Evolutionary conservation across 2,329 filamentous ascomycete genomes (phyloP), one percentile per base, ranked within the genome.

Genomic region (Aspergillus fumigatus): DNA sequence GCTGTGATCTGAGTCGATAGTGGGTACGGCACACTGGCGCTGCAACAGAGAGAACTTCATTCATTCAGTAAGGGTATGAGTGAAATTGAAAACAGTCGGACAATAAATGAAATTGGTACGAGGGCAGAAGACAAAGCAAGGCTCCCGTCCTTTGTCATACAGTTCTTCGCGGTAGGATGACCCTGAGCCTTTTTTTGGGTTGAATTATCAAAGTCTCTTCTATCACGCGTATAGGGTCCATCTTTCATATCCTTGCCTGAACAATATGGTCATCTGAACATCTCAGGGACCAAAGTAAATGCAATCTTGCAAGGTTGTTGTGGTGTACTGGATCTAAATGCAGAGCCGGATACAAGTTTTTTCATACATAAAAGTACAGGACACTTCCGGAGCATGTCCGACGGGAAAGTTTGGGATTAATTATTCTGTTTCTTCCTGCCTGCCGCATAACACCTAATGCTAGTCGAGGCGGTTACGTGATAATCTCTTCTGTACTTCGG

Each of bases 1-100:
- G 58, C 53, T 54, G 53, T 53, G 55, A 58, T 58, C 53, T 55
- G 53, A 60, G 48, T 55, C 51, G 55, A 51, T 51, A 51, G 50
- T 47, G 51, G 57, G 43, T 56, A 51, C 21, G 41, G 14, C 38
- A 25, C 23, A 50, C 26, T 21, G 27, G 11, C 19, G 27, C 38
- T 23, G 25, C 23, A n/a, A 21, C 35, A 35, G 17, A 41, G 26
- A 50, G 21, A 32, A 21, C 21, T 23, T 23, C 35, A 26, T 23
- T 23, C 35, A 52, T 14, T 19, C 32, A 25, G 23, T 32, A 48
- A 35, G 21, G 8, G 11, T 21, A 17, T 23, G 14, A 50, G 10
- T 26, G 21, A 23, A 4, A 21, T 40, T 51, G 48, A 57, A 25
- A 25, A 47, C 43, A 26, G 3, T 43, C n/a, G 10, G 21, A 21